A percentile compares a stretch with the other conserved stretches of the same genome.
These are phyloP conservation scores for Podaxis rugospora DNA, from an alignment of 768 basidiomycete genomes.

Conservation along the genomic window DNA sequence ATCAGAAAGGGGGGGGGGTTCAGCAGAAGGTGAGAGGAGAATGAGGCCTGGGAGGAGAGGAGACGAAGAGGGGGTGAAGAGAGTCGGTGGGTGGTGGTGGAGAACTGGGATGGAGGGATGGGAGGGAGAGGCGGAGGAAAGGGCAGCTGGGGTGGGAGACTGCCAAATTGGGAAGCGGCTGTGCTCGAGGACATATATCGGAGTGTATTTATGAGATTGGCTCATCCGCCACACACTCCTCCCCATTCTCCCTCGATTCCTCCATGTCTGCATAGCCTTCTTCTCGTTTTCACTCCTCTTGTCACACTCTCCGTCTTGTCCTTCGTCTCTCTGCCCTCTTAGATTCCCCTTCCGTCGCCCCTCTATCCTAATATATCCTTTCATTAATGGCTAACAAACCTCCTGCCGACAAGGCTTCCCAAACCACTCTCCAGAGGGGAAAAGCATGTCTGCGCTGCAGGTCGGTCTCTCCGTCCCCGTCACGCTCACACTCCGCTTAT, in stretches of 20 bases:
- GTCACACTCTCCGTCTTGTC: slow-evolving; percentile 2
- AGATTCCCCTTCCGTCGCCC: slow-evolving; percentile 1
- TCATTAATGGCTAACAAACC: slow-evolving; percentile 45
- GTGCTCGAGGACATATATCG: slow-evolving; percentile 12
- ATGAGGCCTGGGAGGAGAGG: not conserved
- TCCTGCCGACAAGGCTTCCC: slow-evolving; percentile 27
- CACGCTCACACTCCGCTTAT: slow-evolving; percentile 12
- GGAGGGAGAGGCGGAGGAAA: not conserved
- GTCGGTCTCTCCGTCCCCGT: slow-evolving; percentile 26
- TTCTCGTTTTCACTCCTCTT: slow-evolving; percentile 5
- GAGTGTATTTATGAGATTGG: slow-evolving; percentile 10
- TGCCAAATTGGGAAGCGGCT: slow-evolving; percentile 8
- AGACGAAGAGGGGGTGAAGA: not conserved
- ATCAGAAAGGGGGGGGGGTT: not conserved
- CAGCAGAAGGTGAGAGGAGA: not conserved
- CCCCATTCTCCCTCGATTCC: slow-evolving; percentile 6
- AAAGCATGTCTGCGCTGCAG: slow-evolving; percentile 74
- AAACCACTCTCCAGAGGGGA: slow-evolving; percentile 55
- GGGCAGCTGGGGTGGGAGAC: not conserved
- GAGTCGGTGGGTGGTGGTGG: not conserved
- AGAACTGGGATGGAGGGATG: not conserved
- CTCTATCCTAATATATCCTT: slow-evolving; percentile 4
- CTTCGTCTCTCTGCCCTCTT: slow-evolving; percentile 11
- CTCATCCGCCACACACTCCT: slow-evolving; percentile 6
- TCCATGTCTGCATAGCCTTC: slow-evolving; percentile 18